phyloP scores from a whole-genome alignment of 225 moss, liverwort and hornwort species.

The Ulota crispa region DNA sequence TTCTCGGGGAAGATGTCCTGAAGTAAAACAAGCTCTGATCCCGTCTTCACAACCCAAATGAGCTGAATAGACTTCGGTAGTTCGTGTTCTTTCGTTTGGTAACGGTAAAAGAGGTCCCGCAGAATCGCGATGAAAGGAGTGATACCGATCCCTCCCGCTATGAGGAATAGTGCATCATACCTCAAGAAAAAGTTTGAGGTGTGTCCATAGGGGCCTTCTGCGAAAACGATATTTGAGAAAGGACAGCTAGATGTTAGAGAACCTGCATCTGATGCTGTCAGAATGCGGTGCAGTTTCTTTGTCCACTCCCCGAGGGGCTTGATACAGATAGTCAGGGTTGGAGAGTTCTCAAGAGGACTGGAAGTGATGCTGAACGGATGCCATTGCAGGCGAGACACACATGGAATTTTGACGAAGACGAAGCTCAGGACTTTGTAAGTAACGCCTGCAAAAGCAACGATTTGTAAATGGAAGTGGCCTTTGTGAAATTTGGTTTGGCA shows the following conservation, averaged over 20 bases:
- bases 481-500: background rate
- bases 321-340: slow-evolving; percentile 50
- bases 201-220: slow-evolving; percentile 63
- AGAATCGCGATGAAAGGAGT: slow-evolving; percentile 62
- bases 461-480: background rate
- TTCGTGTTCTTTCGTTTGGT: slow-evolving; percentile 30
- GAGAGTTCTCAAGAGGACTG: slow-evolving; percentile 50
- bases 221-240: slow-evolving; percentile 47
- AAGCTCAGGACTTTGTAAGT: slow-evolving; percentile 43
- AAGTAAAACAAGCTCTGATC: slow-evolving; percentile 45
- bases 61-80: slow-evolving; percentile 48
- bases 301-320: slow-evolving; percentile 55
- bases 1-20: slow-evolving; percentile 38
- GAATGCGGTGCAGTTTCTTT: slow-evolving; percentile 24
- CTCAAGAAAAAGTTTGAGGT: slow-evolving; percentile 36
- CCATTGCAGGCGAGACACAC: slow-evolving; percentile 52
- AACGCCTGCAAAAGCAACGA: slow-evolving; percentile 30
- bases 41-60: slow-evolving; percentile 39
- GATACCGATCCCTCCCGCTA: slow-evolving; percentile 67
- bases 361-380: slow-evolving; percentile 76
- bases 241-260: slow-evolving; percentile 29
- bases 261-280: slow-evolving; percentile 27
- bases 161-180: slow-evolving; percentile 52
- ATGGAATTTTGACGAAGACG: slow-evolving; percentile 51
- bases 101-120: slow-evolving; percentile 51